These are phyloP conservation scores for Penicillium aurantiogriseum DNA, from an alignment of 2,329 filamentous ascomycete genomes.

Conservation along the genomic window DNA sequence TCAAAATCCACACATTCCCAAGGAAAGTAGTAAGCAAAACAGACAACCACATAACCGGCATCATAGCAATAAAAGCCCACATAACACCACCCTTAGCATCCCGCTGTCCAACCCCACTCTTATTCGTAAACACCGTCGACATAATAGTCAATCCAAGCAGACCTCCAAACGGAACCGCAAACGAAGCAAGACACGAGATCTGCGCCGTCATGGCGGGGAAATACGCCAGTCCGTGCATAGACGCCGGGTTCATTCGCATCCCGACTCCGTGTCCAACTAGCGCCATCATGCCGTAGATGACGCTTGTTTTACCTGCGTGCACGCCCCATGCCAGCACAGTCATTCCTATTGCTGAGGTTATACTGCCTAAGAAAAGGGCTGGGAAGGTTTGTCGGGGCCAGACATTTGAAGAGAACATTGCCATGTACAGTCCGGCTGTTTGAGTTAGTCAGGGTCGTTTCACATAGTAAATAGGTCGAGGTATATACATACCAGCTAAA, in stretches of 20 bases:
- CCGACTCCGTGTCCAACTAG: constrained; percentile 63
- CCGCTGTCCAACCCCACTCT: neutral
- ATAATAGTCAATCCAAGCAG: neutral
- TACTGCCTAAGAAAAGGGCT: neutral
- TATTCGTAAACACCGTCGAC: constrained; percentile 3
- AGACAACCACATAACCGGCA: constrained; percentile 57
- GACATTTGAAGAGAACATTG: neutral
- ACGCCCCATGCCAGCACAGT: neutral
- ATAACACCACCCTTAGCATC: constrained; percentile 51
- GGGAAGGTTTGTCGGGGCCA: neutral
- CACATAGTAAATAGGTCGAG: no score
- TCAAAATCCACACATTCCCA: constrained; percentile 54
- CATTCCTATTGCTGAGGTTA: neutral
- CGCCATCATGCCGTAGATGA: constrained; percentile 66
- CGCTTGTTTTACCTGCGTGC: constrained; percentile 33
- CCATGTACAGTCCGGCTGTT: neutral
- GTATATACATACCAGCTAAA: neutral
- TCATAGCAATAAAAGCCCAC: constrained; percentile 62
- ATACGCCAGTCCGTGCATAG: constrained; percentile 49
- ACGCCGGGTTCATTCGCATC: constrained; percentile 63
- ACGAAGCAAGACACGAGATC: neutral
- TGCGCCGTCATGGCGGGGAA: neutral
- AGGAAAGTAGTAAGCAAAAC: constrained; percentile 46
- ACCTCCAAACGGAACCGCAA: constrained; percentile 1
- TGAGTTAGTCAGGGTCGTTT: neutral